These are phyloP conservation scores for Caryopteris hybrid DNA, from an alignment of 305 asterid genomes.

Conservation along the genomic window DNA sequence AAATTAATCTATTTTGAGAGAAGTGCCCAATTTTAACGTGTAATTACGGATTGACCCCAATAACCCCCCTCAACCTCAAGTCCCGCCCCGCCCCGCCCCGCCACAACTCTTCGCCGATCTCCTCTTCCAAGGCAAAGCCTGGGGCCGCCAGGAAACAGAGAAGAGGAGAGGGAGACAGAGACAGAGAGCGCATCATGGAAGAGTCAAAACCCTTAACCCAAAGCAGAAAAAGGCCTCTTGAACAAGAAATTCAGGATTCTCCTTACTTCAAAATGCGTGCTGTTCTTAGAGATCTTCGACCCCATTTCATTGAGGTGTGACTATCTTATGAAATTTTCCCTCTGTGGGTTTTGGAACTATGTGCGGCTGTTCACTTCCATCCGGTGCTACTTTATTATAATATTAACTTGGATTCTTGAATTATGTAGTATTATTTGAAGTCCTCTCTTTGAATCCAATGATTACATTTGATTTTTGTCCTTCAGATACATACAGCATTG, in stretches of 20 bases:
- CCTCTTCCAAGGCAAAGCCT: too few relatives aligned
- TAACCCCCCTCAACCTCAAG: too few relatives aligned
- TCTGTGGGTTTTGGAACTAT: not conserved
- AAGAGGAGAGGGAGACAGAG: not conserved
- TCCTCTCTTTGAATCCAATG: not conserved
- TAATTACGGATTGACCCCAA: too few relatives aligned
- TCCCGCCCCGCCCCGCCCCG: too few relatives aligned
- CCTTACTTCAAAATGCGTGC: constrained; percentile 67
- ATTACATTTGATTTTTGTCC: not conserved
- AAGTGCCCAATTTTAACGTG: too few relatives aligned
- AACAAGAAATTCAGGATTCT: constrained; percentile 39
- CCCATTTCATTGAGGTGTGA: constrained; percentile 67
- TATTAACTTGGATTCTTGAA: not conserved
- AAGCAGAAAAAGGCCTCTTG: constrained; percentile 59
- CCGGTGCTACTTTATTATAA: not conserved
- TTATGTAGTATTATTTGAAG: not conserved
- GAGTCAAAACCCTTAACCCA: constrained; percentile 21
- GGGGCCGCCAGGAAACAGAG: too few relatives aligned
- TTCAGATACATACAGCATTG: not conserved
- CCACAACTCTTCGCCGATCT: too few relatives aligned
- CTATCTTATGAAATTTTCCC: not conserved
- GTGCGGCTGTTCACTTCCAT: not conserved
- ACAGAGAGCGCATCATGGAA: constrained; percentile 25
- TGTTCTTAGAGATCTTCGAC: constrained; percentile 67
- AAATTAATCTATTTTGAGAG: too few relatives aligned